Evolutionary conservation across 148 eudicot genomes (phyloP).

Genomic region (Suaeda aralocaspica): DNA sequence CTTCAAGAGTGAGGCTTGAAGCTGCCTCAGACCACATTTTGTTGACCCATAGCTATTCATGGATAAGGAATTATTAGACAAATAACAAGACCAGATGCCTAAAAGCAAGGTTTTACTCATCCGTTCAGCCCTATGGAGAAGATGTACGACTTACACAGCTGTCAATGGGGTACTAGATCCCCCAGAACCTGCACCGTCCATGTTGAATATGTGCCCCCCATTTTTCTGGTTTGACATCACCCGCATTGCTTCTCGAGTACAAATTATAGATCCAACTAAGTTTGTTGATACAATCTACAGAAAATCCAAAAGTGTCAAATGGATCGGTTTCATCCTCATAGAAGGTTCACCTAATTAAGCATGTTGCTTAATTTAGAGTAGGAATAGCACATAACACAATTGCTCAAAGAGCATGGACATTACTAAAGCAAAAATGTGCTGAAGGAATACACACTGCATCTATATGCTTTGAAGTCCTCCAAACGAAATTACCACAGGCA

Average conservation of each 20-base stretch:
- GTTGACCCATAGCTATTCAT: constrained; percentile 87
- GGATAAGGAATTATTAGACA: constrained; percentile 17
- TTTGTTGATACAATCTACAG: constrained; percentile 92
- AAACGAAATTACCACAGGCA: not conserved
- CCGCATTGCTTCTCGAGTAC: constrained; percentile 95
- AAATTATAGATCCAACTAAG: constrained; percentile 93
- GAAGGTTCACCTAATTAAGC: not conserved
- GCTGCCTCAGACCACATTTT: constrained; percentile 93
- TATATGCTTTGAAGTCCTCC: not conserved
- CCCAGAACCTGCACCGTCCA: constrained; percentile 99
- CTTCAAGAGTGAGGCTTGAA: constrained; percentile 83
- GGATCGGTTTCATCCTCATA: not conserved
- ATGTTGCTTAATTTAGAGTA: not conserved
- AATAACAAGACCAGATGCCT: not conserved
- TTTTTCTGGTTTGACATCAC: constrained; percentile 53
- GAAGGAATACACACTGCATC: not conserved
- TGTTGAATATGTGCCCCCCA: constrained; percentile 91
- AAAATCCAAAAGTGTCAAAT: not conserved
- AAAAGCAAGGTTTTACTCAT: not conserved
- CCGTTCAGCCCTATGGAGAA: not conserved
- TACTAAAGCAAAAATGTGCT: not conserved
- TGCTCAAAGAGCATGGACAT: not conserved
- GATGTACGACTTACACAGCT: constrained; percentile 71
- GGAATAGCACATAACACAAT: not conserved
- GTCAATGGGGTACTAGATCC: constrained; percentile 99